phyloP scores from a whole-genome alignment of 208 protist species.

The Trichomonas vaginalis region DNA sequence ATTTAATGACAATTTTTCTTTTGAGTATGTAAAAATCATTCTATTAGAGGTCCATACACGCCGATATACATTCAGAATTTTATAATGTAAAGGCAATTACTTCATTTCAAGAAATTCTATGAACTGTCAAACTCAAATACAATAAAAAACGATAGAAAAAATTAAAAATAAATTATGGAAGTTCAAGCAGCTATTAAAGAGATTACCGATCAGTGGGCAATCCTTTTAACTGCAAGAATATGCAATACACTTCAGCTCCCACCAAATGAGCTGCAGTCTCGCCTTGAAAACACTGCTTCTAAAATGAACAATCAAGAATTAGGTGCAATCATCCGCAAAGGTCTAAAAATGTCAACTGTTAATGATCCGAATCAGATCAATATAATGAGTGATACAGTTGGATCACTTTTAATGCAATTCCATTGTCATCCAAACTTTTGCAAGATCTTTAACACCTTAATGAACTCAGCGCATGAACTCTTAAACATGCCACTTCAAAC shows the following conservation, averaged over 20 bases:
- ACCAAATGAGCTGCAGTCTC: neutral
- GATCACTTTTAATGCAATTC: neutral
- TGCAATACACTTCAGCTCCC: neutral
- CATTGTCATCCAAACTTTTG: neutral
- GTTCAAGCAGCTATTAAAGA: neutral
- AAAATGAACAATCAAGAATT: neutral
- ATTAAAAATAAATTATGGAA: no score
- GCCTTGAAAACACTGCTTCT: neutral
- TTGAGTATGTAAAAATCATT: no score
- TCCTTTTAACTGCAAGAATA: neutral
- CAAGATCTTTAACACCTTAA: neutral
- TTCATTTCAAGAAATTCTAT: no score
- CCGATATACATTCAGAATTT: no score
- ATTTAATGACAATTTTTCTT: no score
- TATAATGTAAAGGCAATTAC: no score
- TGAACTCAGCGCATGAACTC: neutral
- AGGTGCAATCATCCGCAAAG: neutral
- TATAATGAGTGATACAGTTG: neutral
- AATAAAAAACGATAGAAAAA: no score
- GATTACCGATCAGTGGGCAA: neutral
- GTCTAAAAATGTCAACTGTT: neutral
- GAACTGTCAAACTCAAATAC: no score
- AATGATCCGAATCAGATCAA: neutral
- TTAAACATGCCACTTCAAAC: neutral
- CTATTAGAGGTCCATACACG: no score